Evolutionary conservation across 106 monocot genomes (phyloP).

Genomic region (Allium sativum): DNA sequence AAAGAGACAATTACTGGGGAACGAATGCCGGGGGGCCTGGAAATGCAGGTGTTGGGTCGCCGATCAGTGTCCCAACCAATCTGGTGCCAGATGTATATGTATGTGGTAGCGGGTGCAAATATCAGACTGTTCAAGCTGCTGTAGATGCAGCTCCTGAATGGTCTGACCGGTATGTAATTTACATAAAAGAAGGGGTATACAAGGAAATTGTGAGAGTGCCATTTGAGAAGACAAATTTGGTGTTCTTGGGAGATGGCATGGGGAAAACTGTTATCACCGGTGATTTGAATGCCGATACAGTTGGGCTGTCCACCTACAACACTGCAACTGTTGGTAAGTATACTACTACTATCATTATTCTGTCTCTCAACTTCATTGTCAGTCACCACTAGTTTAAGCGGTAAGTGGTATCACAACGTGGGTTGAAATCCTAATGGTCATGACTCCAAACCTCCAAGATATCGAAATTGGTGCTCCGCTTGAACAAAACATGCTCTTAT

Average conservation of each 20-base stretch:
- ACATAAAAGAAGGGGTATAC: slow-evolving; percentile 57
- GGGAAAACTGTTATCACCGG: slow-evolving; percentile 77
- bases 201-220: slow-evolving; percentile 58
- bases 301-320: slow-evolving; percentile 53
- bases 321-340: slow-evolving; percentile 60
- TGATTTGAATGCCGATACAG: slow-evolving; percentile 24
- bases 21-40: too few species aligned
- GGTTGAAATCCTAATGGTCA: too few species aligned
- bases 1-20: slow-evolving; percentile 71
- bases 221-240: slow-evolving; percentile 55
- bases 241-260: slow-evolving; percentile 71
- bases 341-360: background rate
- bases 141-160: slow-evolving; percentile 47
- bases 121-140: slow-evolving; percentile 55
- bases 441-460: too few species aligned
- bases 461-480: too few species aligned
- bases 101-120: slow-evolving; percentile 25
- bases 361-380: background rate
- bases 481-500: too few species aligned
- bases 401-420: too few species aligned
- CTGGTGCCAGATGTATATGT: slow-evolving; percentile 26
- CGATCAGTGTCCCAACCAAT: slow-evolving; percentile 4
- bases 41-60: background rate
- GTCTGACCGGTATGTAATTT: slow-evolving; percentile 35
- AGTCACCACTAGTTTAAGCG: too few species aligned